Evolutionary conservation across 129 eudicot genomes (phyloP), one percentile per base, ranked within the genome.

Genomic region (Rutidosis leptorrhynchoides): DNA sequence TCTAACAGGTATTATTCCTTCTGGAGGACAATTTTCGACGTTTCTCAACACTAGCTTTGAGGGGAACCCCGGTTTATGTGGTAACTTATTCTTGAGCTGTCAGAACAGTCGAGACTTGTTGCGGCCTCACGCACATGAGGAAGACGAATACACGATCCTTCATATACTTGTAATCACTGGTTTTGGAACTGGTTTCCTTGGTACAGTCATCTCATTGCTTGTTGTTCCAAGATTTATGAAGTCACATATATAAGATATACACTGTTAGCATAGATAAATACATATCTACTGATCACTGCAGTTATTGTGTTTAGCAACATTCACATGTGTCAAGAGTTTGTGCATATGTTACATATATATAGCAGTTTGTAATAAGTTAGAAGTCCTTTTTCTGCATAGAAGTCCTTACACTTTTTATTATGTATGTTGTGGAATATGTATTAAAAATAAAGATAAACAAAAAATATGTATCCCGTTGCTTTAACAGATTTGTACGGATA

Each of bases 1-100:
- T 28, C 77, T 87, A 48, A 68, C 61, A 0, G 95, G 95, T 5
- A 7, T 6, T 0, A 65, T 82, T 33, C 90, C 88, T 7, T 15
- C 20, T 1, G 82, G 72, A 10, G 79, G 79, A 5, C 95, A 87
- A 56, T 84, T 87, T 42, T 10, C 4, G 16, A 84, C 95, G 0
- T 84, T 87, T 76, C 9, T 78, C 1, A 77, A 74, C 68, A 65
- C 85, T 14, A 84, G 95, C 71, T 87, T 77, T 6, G 85, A 79
- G 51, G 95, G 90, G 35, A 87, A 87, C 69, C 76, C 2, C 15
- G 82, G 82, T 68, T 82, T 87, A 30, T 84, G 87, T 57, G 82
- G 83, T 11, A 52, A 52, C 5, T 52, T 52, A 2, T 52, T 52
- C 12, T 5, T 52, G 1, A 19, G 12, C 58, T 52, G 58, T 52